Evolutionary conservation across 2,329 filamentous ascomycete species (phyloP).

Genomic region (Pseudopyrenochaeta lycopersici): DNA sequence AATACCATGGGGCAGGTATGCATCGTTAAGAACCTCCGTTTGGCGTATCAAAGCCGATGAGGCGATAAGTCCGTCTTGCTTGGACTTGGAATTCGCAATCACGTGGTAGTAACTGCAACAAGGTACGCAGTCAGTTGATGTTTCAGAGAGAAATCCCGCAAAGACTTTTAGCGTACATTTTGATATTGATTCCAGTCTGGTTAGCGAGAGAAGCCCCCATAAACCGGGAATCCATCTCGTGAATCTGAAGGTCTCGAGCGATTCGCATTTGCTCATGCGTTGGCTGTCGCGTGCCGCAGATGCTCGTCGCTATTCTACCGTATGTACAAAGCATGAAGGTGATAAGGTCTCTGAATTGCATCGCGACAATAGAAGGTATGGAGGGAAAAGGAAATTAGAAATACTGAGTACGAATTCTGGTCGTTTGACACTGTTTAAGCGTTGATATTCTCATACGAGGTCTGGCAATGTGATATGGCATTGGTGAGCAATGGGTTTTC

Average conservation of each 20-base stretch:
- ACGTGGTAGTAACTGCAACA: background rate
- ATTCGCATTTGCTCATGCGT: constrained; percentile 18
- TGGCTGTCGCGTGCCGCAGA: constrained; percentile 24
- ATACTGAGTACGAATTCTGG: background rate
- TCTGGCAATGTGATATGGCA: background rate
- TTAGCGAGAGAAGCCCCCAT: background rate
- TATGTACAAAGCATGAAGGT: constrained; percentile 6
- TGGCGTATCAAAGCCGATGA: background rate
- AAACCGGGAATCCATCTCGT: constrained; percentile 11
- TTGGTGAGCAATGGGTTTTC: no score
- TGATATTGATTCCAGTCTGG: constrained; percentile 29
- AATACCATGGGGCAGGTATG: constrained; percentile 22
- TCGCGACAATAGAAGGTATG: background rate
- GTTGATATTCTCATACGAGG: background rate
- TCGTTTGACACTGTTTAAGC: background rate
- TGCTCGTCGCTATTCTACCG: constrained; percentile 11
- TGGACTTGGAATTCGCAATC: background rate
- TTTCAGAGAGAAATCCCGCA: constrained; percentile 14
- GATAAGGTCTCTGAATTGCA: background rate
- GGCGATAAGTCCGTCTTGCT: background rate
- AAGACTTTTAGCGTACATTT: constrained; percentile 48
- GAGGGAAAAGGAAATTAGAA: background rate
- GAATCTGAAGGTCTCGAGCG: constrained; percentile 19
- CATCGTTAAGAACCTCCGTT: constrained; percentile 17
- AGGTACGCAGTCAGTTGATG: background rate